Conservation (phyloP, 495 filamentous ascomycete genomes). For the Sporormia fimetaria region DNA sequence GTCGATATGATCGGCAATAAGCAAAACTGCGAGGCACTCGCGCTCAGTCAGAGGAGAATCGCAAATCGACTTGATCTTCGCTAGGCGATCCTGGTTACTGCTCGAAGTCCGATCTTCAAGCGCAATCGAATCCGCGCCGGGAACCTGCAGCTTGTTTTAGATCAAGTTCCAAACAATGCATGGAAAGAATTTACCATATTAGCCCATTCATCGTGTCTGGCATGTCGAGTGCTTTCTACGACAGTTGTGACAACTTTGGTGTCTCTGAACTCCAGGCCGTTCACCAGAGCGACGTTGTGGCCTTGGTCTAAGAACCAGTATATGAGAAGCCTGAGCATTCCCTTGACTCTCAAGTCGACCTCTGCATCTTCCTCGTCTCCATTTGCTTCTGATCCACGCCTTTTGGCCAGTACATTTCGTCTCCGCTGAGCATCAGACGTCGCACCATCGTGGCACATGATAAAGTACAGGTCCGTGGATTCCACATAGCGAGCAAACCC, state of each 20-base stretch:
- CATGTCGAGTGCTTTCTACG: conserved; percentile 11
- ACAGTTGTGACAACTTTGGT: conserved; percentile 41
- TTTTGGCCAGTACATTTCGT: conserved; percentile 1
- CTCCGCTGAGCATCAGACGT: background rate
- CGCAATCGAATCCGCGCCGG: background rate
- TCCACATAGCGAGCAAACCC: conserved; percentile 45
- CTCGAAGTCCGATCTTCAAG: background rate
- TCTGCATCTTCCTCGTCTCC: conserved; percentile 7
- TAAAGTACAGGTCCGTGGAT: conserved; percentile 45
- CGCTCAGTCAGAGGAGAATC: conserved; percentile 9
- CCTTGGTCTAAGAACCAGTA: conserved; percentile 36
- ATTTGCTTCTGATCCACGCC: conserved; percentile 5
- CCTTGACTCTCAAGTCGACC: conserved; percentile 20
- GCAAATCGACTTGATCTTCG: conserved; percentile 1
- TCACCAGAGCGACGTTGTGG: conserved; percentile 50
- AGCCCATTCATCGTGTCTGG: background rate
- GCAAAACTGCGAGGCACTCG: conserved; percentile 13
- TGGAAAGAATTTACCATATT: background rate
- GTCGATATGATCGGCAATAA: background rate
- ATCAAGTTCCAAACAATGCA: background rate
- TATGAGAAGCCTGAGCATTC: conserved; percentile 39
- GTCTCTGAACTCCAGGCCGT: conserved; percentile 47
- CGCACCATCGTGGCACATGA: conserved; percentile 59
- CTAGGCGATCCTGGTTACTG: background rate
- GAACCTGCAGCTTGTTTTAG: background rate